Conservation (phyloP, 2,329 filamentous ascomycete species). For the Shiraia bambusicola region DNA sequence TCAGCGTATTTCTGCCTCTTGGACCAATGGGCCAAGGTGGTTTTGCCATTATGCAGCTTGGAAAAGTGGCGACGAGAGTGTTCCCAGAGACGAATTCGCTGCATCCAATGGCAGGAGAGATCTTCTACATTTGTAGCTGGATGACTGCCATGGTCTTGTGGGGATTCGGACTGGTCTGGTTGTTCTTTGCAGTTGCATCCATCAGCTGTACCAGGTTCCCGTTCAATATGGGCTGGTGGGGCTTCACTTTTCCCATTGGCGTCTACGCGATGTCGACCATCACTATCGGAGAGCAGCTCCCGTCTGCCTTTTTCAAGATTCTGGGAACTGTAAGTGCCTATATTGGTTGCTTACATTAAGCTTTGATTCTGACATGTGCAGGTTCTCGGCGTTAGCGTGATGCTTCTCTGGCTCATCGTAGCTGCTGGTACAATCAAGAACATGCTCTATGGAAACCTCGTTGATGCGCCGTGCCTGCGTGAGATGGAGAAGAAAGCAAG, state of each 20-base stretch:
- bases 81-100: conserved; percentile 45
- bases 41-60: conserved; percentile 58
- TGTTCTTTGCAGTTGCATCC: conserved; percentile 55
- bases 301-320: conserved; percentile 57
- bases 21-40: conserved; percentile 68
- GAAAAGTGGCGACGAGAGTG: conserved; percentile 46
- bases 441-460: conserved; percentile 51
- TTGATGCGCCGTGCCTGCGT: conserved; percentile 56
- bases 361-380: neutral
- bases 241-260: conserved; percentile 60
- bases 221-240: conserved; percentile 66
- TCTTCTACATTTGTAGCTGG: conserved; percentile 61
- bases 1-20: conserved; percentile 66
- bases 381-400: conserved; percentile 53
- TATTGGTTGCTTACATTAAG: neutral
- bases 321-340: conserved; percentile 49
- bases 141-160: conserved; percentile 55
- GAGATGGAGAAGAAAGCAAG: conserved; percentile 26
- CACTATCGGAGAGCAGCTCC: conserved; percentile 53
- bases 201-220: conserved; percentile 51
- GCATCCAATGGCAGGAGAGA: conserved; percentile 49
- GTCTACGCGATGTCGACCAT: conserved; percentile 49
- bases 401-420: conserved; percentile 58
- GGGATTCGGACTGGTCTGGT: conserved; percentile 58
- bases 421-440: conserved; percentile 52